These are phyloP conservation scores for Tirmania nivea DNA, from an alignment of 495 filamentous ascomycete species.

Conservation along the genomic window DNA sequence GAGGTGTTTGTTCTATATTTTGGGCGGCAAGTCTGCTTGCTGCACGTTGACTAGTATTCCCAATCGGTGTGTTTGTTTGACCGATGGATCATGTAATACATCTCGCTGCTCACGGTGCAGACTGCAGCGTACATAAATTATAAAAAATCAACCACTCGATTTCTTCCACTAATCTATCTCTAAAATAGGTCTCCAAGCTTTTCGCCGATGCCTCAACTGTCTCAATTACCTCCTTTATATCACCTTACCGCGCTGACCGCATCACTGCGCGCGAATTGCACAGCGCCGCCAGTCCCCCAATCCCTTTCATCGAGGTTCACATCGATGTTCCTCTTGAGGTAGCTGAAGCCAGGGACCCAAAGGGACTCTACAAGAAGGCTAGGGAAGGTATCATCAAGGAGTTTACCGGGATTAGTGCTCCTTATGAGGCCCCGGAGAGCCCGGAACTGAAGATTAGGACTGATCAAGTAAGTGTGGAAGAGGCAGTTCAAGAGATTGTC, in stretches of 20 bases:
- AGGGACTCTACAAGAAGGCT: constrained; percentile 95
- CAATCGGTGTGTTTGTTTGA: neutral
- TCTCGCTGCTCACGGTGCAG: too few relatives aligned
- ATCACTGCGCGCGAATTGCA: constrained; percentile 63
- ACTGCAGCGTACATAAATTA: too few relatives aligned
- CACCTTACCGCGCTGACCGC: constrained; percentile 72
- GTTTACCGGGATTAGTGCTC: constrained; percentile 79
- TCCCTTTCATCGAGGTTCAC: constrained; percentile 84
- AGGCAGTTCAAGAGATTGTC: constrained; percentile 66
- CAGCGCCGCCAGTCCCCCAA: constrained; percentile 28
- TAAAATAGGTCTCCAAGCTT: constrained; percentile 60
- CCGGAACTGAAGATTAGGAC: constrained; percentile 73
- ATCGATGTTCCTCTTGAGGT: constrained; percentile 72
- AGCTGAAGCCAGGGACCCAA: constrained; percentile 88
- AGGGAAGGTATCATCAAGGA: constrained; percentile 82
- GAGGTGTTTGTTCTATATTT: too few relatives aligned
- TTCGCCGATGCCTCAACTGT: constrained; percentile 79
- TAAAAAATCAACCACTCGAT: neutral
- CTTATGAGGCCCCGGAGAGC: constrained; percentile 74
- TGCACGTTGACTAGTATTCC: too few relatives aligned
- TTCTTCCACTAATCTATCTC: constrained; percentile 1
- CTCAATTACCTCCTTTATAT: constrained; percentile 91
- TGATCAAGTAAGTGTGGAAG: constrained; percentile 53
- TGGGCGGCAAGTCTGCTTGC: too few relatives aligned
- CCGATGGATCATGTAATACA: too few relatives aligned